phyloP scores from a whole-genome alignment of 2,329 filamentous ascomycete species.

The Celoporthe dispersa region DNA sequence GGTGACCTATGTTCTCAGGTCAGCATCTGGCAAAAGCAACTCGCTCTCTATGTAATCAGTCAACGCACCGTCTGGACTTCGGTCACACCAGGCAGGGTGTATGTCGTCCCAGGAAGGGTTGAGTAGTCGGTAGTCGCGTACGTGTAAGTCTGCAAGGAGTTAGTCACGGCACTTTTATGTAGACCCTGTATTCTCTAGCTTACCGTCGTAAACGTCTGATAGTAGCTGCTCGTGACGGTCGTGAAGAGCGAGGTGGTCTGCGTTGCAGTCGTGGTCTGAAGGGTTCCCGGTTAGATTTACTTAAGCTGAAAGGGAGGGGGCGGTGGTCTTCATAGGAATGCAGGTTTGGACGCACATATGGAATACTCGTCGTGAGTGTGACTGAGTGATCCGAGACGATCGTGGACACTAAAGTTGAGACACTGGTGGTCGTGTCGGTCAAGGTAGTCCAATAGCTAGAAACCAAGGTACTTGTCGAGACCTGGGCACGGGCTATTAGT shows the following conservation, averaged over 20 bases:
- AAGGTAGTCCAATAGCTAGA: conserved; percentile 16
- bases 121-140: conserved; percentile 16
- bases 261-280: conserved; percentile 11
- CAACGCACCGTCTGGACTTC: conserved; percentile 4
- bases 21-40: not conserved
- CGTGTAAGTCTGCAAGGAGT: conserved; percentile 6
- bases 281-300: not conserved
- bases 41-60: not conserved
- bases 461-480: conserved; percentile 6
- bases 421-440: conserved; percentile 1
- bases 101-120: conserved; percentile 14
- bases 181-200: not conserved
- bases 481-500: not conserved
- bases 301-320: not conserved
- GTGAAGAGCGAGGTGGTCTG: not conserved
- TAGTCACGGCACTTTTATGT: not conserved
- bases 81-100: conserved; percentile 27
- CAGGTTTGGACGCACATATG: not conserved
- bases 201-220: conserved; percentile 13
- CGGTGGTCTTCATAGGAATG: not conserved
- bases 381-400: conserved; percentile 10
- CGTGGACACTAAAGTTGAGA: conserved; percentile 13
- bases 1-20: conserved; percentile 5
- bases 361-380: conserved; percentile 13
- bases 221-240: conserved; percentile 7